Percentiles rank a stretch among this genome's conserved stretches.
phyloP scores from a whole-genome alignment of 257 asterid species.

The Datura wrightii region DNA sequence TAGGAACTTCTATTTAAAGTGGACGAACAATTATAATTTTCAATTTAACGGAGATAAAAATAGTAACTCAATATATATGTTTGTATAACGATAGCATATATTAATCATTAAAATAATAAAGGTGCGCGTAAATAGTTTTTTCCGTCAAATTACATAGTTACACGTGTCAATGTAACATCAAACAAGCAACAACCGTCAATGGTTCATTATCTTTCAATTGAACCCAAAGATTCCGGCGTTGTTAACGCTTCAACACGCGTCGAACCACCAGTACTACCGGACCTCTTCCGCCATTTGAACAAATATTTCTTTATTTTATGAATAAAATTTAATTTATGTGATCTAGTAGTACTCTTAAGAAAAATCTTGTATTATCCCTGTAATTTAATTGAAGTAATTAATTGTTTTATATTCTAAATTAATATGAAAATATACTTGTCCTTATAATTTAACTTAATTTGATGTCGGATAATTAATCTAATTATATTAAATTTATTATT shows the following conservation, averaged over 20 bases:
- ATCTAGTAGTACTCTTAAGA: background rate
- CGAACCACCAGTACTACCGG: background rate
- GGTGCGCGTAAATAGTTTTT: background rate
- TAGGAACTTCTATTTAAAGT: too few species aligned
- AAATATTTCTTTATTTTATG: background rate
- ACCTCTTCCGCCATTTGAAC: background rate
- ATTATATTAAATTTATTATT: too few species aligned
- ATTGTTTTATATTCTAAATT: too few species aligned
- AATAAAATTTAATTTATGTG: background rate
- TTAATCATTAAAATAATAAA: background rate
- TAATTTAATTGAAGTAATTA: too few species aligned
- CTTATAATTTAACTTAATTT: too few species aligned
- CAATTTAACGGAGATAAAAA: background rate
- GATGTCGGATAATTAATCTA: too few species aligned
- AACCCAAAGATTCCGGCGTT: conserved; percentile 27
- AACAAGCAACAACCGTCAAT: background rate
- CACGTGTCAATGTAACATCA: background rate
- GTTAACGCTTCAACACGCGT: conserved; percentile 33
- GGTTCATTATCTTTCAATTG: background rate
- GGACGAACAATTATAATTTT: too few species aligned
- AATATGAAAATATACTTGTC: too few species aligned
- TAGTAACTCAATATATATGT: background rate
- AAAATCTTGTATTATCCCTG: too few species aligned
- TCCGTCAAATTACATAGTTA: too few species aligned
- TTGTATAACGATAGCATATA: background rate